Conservation (phyloP, 116 monocot species). For the Trichopus zeylanicus region DNA sequence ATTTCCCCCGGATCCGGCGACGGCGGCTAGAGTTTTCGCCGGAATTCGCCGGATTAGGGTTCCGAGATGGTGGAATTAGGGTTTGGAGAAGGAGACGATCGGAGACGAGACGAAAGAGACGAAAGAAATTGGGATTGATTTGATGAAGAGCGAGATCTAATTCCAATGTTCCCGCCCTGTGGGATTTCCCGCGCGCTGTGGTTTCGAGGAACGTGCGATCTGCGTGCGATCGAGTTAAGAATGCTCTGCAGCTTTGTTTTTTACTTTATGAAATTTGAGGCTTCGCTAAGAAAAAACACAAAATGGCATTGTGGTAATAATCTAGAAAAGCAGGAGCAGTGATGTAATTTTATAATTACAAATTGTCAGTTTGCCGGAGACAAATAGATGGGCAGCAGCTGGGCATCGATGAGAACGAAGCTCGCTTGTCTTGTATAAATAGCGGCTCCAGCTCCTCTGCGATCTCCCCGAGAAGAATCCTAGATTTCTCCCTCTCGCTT, state of each 20-base stretch:
- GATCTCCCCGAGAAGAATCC: neutral
- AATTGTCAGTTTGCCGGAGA: conserved; percentile 3
- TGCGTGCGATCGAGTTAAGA: neutral
- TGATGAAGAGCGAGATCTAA: neutral
- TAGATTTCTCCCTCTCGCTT: neutral
- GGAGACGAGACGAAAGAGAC: neutral
- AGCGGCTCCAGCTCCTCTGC: neutral
- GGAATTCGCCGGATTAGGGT: neutral
- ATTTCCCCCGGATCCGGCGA: conserved; percentile 13
- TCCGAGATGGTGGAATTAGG: neutral
- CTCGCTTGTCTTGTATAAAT: neutral
- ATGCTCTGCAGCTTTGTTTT: neutral
- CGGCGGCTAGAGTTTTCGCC: neutral
- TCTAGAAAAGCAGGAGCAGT: neutral
- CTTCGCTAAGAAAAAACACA: neutral
- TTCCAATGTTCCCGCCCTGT: neutral
- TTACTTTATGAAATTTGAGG: no score
- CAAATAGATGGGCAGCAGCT: neutral
- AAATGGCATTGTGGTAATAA: neutral
- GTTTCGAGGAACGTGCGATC: neutral
- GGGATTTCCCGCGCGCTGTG: neutral
- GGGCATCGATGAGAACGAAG: conserved; percentile 25
- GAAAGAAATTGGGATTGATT: neutral
- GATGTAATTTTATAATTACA: neutral
- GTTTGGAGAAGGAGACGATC: neutral